phyloP scores from a whole-genome alignment of 768 basidiomycete species.

The Leccinum variicolor region DNA sequence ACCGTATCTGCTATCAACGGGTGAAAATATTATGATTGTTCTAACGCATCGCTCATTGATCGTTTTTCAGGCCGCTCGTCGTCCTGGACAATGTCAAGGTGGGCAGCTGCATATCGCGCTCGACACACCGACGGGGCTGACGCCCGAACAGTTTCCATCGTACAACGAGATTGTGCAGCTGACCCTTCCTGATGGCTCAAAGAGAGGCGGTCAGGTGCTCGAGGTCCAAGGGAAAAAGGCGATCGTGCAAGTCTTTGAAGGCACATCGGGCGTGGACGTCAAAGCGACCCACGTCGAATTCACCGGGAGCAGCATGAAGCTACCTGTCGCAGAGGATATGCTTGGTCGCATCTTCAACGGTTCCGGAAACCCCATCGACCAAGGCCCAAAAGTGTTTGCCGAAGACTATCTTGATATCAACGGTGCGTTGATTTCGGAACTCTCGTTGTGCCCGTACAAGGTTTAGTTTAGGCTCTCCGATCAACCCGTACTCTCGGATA shows the following conservation, averaged over 20 bases:
- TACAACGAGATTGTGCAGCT: constrained; percentile 98
- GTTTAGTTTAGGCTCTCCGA: constrained; percentile 75
- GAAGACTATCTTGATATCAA: constrained; percentile 99
- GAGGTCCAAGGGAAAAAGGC: constrained; percentile 99
- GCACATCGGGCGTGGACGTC: constrained; percentile 96
- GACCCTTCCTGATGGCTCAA: constrained; percentile 92
- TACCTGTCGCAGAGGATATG: constrained; percentile 99
- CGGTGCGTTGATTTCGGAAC: constrained; percentile 50
- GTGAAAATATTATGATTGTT: constrained; percentile 41
- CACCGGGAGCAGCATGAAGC: constrained; percentile 97
- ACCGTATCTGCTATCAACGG: constrained; percentile 99
- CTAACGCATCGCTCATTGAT: constrained; percentile 7
- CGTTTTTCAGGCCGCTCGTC: constrained; percentile 75
- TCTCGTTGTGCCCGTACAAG: constrained; percentile 11
- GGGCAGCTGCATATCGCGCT: constrained; percentile 17
- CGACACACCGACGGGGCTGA: constrained; percentile 12
- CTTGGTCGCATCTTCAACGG: constrained; percentile 99
- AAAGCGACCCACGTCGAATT: constrained; percentile 97
- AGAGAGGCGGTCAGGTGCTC: constrained; percentile 94
- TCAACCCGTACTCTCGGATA: constrained; percentile 97
- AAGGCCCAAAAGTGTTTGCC: constrained; percentile 98
- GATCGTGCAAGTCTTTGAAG: constrained; percentile 99
- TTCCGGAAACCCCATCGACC: constrained; percentile 95
- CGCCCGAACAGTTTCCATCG: constrained; percentile 72
- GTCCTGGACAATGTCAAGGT: constrained; percentile 99